phyloP scores from a whole-genome alignment of 768 basidiomycete species.

The Gloeostereum incarnatum region DNA sequence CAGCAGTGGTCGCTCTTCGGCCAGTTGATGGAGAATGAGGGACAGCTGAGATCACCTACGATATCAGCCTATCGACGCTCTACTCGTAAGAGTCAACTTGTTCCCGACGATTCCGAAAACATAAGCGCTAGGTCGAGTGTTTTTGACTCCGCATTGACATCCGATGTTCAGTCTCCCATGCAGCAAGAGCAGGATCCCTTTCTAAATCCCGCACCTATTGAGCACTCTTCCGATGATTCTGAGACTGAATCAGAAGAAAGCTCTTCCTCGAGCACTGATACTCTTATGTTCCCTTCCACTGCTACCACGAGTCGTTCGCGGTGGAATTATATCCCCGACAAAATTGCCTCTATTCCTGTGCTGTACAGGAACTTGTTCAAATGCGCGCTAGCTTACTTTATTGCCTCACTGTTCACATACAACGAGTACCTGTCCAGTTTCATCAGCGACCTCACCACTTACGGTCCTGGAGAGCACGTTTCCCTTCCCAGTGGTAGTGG shows the following conservation, averaged over 20 bases:
- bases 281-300: conserved; percentile 4
- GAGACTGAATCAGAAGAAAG: conserved; percentile 2
- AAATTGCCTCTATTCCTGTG: conserved; percentile 31
- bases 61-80: not conserved
- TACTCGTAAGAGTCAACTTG: not conserved
- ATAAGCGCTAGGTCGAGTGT: conserved; percentile 1
- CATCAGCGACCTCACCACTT: conserved; percentile 50
- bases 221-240: conserved; percentile 9
- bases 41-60: conserved; percentile 21
- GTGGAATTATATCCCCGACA: conserved; percentile 11
- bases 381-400: conserved; percentile 84
- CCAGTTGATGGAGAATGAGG: conserved; percentile 64
- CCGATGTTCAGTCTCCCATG: conserved; percentile 9
- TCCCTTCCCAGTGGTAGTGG: too few relatives aligned
- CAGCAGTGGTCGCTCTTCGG: conserved; percentile 57
- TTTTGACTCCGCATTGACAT: conserved; percentile 8
- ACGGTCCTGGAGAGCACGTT: conserved; percentile 33
- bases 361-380: conserved; percentile 74
- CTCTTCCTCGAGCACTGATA: conserved; percentile 12
- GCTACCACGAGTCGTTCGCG: conserved; percentile 8
- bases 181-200: conserved; percentile 2
- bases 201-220: conserved; percentile 11
- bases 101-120: not conserved
- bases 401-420: conserved; percentile 92
- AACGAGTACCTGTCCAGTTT: conserved; percentile 62